Base-by-base conservation (phyloP, 345 rosid genomes). In the Ailanthus altissimus region DNA sequence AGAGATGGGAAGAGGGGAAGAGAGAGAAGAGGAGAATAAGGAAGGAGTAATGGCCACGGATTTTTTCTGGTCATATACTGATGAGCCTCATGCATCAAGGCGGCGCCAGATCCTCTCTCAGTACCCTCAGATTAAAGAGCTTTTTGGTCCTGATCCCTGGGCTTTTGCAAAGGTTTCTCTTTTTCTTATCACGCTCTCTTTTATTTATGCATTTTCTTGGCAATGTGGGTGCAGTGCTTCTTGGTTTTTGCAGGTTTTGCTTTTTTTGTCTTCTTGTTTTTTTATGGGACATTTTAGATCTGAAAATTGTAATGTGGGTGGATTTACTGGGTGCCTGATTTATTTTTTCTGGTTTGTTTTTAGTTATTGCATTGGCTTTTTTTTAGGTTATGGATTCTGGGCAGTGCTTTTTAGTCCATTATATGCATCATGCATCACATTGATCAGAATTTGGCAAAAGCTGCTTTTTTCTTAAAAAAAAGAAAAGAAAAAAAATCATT, bases 41-140 rank as follows among this genome's bases (percentile, higher is more conserved):
- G 93, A 79, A 62, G 91, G 86, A 23, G 85, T 83, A 9, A 80
- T 91, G 98, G 97, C 93, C 4, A 79, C 85, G 1, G 97, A 92
- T 73, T 92, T 94, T 85, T 94, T 92, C 82, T 92, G 97, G 98
- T 94, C 97, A 20, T 94, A 91, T 47, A 92, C 93, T 0, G 98
- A 92, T 71, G 98, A 94, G 82, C 98, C 97, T 78, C 97, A 92
- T 50, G 89, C 97, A 74, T 86, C 94, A 0, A 82, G 97, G 65
- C 77, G 98, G 71, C 84, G 86, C 49, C 93, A 90, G 88, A 94
- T 94, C 88, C 93, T 92, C 83, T 94, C 97, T 83, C 83, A 83
- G 26, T 85, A 92, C 81, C 98, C 98, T 81, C 94, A 91, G 72
- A 92, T 94, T 54, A 92, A 78, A 65, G 84, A 91, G 54, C 94